These are phyloP conservation scores for Jatropha podagrica DNA, from an alignment of 441 rosid species.

Conservation along the genomic window DNA sequence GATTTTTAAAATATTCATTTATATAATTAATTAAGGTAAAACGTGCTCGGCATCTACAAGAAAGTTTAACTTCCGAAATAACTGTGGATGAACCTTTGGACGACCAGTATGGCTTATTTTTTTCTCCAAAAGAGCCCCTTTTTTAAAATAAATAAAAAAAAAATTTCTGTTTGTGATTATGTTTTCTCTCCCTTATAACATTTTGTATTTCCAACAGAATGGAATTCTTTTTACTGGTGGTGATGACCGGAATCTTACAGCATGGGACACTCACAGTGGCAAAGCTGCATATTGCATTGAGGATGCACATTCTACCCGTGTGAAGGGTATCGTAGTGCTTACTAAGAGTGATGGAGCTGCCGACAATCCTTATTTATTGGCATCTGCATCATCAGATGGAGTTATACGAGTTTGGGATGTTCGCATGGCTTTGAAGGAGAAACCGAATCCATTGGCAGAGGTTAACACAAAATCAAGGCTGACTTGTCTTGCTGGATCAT, in stretches of 20 bases:
- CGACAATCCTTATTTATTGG: slow-evolving; percentile 70
- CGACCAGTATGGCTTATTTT: background rate
- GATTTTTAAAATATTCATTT: background rate
- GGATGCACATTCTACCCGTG: slow-evolving; percentile 79
- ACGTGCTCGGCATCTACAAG: background rate
- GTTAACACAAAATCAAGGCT: slow-evolving; percentile 80
- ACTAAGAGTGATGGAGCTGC: slow-evolving; percentile 46
- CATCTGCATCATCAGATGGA: slow-evolving; percentile 93
- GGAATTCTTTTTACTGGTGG: slow-evolving; percentile 83
- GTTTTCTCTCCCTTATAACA: background rate
- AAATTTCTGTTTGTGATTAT: background rate
- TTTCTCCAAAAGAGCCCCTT: background rate
- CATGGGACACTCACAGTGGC: slow-evolving; percentile 87
- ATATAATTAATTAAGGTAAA: background rate
- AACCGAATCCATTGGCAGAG: slow-evolving; percentile 76
- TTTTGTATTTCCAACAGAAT: slow-evolving; percentile 44
- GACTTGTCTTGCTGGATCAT: slow-evolving; percentile 91
- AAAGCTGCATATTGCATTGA: slow-evolving; percentile 72
- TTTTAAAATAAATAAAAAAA: too few relatives aligned
- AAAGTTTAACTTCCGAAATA: background rate
- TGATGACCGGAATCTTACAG: slow-evolving; percentile 82
- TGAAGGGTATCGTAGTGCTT: slow-evolving; percentile 82
- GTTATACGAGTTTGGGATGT: slow-evolving; percentile 90
- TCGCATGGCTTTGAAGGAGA: slow-evolving; percentile 67
- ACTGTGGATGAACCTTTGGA: background rate